phyloP scores from a whole-genome alignment of 306 rosid species.

The Senna tora region DNA sequence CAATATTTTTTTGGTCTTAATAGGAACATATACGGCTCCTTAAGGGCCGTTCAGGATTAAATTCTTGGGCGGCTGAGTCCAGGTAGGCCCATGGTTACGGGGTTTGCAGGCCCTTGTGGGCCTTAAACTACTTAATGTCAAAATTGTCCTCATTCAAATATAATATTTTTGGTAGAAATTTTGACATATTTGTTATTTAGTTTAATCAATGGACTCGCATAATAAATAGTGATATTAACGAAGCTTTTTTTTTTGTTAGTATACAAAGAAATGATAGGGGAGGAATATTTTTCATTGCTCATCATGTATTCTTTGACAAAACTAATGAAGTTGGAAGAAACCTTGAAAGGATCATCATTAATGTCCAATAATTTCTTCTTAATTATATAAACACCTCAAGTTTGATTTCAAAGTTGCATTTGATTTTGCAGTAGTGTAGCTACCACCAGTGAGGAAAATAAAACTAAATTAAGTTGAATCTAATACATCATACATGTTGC shows the following conservation, averaged over 20 bases:
- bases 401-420: constrained; percentile 37
- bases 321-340: constrained; percentile 23
- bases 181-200: too few relatives aligned
- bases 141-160: too few relatives aligned
- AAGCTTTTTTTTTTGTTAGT: too few relatives aligned
- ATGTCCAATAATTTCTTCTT: neutral
- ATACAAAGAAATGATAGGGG: neutral
- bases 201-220: too few relatives aligned
- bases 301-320: constrained; percentile 33
- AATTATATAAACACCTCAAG: neutral
- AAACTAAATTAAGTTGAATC: too few relatives aligned
- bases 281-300: constrained; percentile 40
- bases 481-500: too few relatives aligned
- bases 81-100: neutral
- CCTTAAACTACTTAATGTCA: too few relatives aligned
- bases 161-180: too few relatives aligned
- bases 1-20: too few relatives aligned
- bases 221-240: too few relatives aligned
- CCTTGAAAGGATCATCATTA: constrained; percentile 30
- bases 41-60: neutral
- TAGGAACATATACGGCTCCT: neutral
- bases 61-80: neutral
- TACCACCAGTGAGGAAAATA: constrained; percentile 42
- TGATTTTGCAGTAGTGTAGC: constrained; percentile 32
- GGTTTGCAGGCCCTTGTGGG: neutral